These are phyloP conservation scores for Macaranga tanarius DNA, from an alignment of 441 rosid genomes.

Conservation along the genomic window DNA sequence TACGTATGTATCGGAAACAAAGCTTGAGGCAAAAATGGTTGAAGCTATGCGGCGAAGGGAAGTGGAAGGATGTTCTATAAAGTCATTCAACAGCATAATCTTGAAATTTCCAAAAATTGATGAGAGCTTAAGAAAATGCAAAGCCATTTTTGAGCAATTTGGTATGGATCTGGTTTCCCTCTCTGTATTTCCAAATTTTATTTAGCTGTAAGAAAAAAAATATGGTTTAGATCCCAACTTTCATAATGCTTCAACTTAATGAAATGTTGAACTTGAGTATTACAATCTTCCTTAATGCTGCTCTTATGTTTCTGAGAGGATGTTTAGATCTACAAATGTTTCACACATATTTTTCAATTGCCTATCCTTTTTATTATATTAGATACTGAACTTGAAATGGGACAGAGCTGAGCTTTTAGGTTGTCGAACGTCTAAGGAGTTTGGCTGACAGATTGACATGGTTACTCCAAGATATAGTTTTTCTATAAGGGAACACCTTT, in stretches of 20 bases:
- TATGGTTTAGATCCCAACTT: neutral
- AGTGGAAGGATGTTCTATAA: conserved; percentile 56
- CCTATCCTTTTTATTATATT: neutral
- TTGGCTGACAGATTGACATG: neutral
- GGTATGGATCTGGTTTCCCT: conserved; percentile 44
- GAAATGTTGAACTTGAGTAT: neutral
- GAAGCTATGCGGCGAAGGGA: conserved; percentile 80
- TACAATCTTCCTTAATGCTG: neutral
- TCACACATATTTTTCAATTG: neutral
- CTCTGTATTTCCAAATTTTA: neutral
- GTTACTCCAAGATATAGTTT: neutral
- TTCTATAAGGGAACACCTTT: neutral
- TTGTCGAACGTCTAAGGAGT: neutral
- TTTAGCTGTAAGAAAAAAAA: conserved; percentile 1
- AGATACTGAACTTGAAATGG: neutral
- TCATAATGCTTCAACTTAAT: conserved; percentile 10
- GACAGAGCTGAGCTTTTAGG: neutral
- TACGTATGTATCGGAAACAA: conserved; percentile 54
- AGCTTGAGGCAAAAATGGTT: conserved; percentile 77
- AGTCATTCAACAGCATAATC: conserved; percentile 79
- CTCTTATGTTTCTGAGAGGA: neutral
- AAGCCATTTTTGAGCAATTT: conserved; percentile 71
- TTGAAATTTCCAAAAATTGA: conserved; percentile 94
- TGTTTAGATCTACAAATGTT: neutral
- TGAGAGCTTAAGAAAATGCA: conserved; percentile 72